Evolutionary conservation across 106 monocot genomes (phyloP).

Genomic region (Xerophyta viscosa): DNA sequence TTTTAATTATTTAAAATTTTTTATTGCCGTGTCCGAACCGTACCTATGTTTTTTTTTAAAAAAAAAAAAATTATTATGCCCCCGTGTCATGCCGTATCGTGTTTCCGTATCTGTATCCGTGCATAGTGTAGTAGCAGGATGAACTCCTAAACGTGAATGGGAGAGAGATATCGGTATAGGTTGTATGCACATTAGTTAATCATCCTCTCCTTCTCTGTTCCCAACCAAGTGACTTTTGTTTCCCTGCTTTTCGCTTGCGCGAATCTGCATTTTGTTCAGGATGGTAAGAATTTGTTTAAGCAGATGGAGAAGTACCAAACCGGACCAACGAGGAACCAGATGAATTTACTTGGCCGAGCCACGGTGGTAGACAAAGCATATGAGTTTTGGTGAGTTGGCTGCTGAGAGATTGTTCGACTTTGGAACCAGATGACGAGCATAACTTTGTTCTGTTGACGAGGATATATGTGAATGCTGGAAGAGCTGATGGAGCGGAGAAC

Average conservation of each 20-base stretch:
- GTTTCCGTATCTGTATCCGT: too few species aligned
- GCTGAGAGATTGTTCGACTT: conserved; percentile 60
- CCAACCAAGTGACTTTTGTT: conserved; percentile 65
- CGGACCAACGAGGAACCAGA: conserved; percentile 53
- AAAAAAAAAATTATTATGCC: too few species aligned
- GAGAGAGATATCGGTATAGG: too few species aligned
- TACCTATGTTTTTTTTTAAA: too few species aligned
- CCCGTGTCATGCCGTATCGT: too few species aligned
- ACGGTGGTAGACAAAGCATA: conserved; percentile 61
- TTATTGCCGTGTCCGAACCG: too few species aligned
- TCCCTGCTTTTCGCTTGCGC: conserved; percentile 62
- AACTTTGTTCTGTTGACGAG: conserved; percentile 68
- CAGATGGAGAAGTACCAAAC: conserved; percentile 48
- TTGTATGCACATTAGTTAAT: too few species aligned
- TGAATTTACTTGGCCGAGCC: conserved; percentile 66
- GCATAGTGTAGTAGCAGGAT: too few species aligned
- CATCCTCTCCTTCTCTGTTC: conserved; percentile 21
- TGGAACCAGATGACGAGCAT: conserved; percentile 77
- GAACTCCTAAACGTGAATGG: too few species aligned
- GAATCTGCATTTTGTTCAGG: conserved; percentile 45
- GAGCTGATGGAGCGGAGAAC: conserved; percentile 30
- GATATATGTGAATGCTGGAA: conserved; percentile 41
- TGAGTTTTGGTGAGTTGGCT: conserved; percentile 44
- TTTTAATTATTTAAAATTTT: too few species aligned
- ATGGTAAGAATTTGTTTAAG: conserved; percentile 43